Evolutionary conservation across 257 asterid genomes (phyloP).

Genomic region (Rehmannia glutinosa): DNA sequence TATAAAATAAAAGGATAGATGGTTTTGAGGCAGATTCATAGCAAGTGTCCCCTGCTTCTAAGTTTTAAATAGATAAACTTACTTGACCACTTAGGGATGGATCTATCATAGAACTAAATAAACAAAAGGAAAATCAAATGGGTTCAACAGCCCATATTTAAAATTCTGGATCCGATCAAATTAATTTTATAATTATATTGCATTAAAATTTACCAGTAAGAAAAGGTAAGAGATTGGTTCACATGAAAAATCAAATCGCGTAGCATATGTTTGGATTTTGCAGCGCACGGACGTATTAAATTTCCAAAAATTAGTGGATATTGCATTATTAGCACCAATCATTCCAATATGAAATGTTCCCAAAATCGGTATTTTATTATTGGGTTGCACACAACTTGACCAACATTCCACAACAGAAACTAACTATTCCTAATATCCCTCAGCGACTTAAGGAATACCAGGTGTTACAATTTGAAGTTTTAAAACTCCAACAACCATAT

Average conservation of each 20-base stretch:
- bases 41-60: no score
- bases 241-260: not conserved
- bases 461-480: no score
- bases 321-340: not conserved
- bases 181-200: not conserved
- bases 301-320: not conserved
- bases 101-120: no score
- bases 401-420: constrained; percentile 1
- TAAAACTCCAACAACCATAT: no score
- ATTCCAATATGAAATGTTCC: not conserved
- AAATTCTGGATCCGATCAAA: not conserved
- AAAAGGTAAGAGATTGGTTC: not conserved
- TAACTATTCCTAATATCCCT: not conserved
- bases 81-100: no score
- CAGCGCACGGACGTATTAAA: not conserved
- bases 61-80: no score
- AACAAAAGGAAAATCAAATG: not conserved
- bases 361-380: not conserved
- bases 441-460: no score
- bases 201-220: not conserved
- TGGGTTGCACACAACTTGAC: not conserved
- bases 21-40: no score
- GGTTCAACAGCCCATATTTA: not conserved
- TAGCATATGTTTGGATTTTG: not conserved
- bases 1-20: no score